A percentile compares a stretch with the other conserved stretches of the same genome.
phyloP scores from a whole-genome alignment of 495 filamentous ascomycete genomes.

The Annulohypoxylon maeteangense region DNA sequence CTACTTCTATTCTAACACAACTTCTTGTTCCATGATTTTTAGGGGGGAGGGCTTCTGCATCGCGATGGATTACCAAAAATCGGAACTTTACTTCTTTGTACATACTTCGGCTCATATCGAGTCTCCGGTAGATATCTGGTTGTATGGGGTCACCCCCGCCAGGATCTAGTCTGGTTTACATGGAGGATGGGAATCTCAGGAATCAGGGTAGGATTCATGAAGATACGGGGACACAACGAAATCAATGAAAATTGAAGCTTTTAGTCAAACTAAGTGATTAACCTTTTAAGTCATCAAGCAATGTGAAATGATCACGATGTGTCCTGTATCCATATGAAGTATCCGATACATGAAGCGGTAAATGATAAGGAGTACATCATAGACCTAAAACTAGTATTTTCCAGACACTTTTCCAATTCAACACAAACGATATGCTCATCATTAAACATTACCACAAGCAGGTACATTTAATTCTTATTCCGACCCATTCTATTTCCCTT shows the following conservation, averaged over 20 bases:
- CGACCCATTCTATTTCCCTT: background rate
- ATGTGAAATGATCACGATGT: background rate
- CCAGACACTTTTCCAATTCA: background rate
- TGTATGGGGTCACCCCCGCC: slow-evolving; percentile 21
- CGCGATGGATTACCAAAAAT: slow-evolving; percentile 28
- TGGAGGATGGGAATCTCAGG: slow-evolving; percentile 29
- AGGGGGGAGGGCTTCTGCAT: slow-evolving; percentile 27
- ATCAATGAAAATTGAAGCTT: slow-evolving; percentile 16
- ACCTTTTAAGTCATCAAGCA: too few relatives aligned
- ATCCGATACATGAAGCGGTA: background rate
- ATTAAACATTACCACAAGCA: slow-evolving; percentile 19
- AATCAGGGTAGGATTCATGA: slow-evolving; percentile 40
- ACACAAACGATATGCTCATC: background rate
- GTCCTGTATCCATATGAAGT: too few relatives aligned
- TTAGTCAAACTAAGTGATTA: too few relatives aligned
- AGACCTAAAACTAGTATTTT: background rate
- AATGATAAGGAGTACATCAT: background rate
- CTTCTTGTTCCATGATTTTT: slow-evolving; percentile 21
- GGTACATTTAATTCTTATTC: background rate
- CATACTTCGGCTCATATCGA: slow-evolving; percentile 30
- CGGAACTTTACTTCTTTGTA: slow-evolving; percentile 40
- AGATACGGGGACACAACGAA: slow-evolving; percentile 36
- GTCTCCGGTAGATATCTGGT: slow-evolving; percentile 35
- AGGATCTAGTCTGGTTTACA: slow-evolving; percentile 34
- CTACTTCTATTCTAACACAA: slow-evolving; percentile 22